phyloP scores from a whole-genome alignment of 2,329 filamentous ascomycete genomes.

The Penicillium griseofulvum region DNA sequence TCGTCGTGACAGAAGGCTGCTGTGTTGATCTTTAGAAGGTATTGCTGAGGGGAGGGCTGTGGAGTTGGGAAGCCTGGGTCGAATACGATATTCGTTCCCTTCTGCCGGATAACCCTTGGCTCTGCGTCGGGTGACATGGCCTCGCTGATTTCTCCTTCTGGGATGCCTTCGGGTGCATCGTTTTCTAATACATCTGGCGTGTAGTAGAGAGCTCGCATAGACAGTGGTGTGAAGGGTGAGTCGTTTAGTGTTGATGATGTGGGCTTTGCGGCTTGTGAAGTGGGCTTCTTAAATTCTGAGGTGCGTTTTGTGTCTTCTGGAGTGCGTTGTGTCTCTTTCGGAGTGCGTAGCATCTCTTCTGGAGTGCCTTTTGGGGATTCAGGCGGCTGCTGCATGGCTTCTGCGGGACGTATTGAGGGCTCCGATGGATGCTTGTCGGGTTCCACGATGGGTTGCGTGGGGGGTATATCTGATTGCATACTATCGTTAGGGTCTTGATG shows the following conservation, averaged over 20 bases:
- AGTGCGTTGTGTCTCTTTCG: neutral
- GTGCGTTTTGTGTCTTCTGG: neutral
- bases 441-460: slow-evolving; percentile 1
- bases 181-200: slow-evolving; percentile 13
- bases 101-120: slow-evolving; percentile 18
- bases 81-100: slow-evolving; percentile 32
- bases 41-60: slow-evolving; percentile 35
- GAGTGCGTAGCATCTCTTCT: neutral
- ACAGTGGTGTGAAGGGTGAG: slow-evolving; percentile 35
- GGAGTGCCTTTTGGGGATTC: neutral
- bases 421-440: neutral
- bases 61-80: slow-evolving; percentile 39
- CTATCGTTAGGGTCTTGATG: neutral
- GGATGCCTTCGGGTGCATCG: neutral
- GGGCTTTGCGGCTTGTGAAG: slow-evolving; percentile 19
- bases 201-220: slow-evolving; percentile 42
- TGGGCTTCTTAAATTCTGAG: neutral
- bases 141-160: slow-evolving; percentile 14
- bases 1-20: slow-evolving; percentile 43
- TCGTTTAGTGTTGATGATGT: slow-evolving; percentile 34
- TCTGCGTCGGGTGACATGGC: neutral
- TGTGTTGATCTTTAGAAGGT: slow-evolving; percentile 42
- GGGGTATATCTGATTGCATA: slow-evolving; percentile 6
- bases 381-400: neutral
- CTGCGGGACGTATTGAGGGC: neutral